These are phyloP conservation scores for Kuraishia piskuri DNA, from an alignment of 805 yeast species.

Conservation along the genomic window DNA sequence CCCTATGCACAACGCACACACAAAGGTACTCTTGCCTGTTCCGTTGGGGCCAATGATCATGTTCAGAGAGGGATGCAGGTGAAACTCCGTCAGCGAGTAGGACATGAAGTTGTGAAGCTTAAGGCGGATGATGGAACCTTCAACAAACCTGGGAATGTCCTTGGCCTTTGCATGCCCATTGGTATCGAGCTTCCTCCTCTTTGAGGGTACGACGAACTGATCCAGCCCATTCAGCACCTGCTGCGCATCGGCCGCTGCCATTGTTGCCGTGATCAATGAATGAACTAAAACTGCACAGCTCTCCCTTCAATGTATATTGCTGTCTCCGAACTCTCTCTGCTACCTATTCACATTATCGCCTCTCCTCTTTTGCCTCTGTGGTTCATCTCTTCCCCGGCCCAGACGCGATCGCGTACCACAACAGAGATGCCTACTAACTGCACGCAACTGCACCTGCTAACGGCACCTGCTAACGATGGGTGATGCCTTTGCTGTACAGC, in stretches of 20 bases:
- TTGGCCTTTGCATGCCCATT: slow-evolving; percentile 5
- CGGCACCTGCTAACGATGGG: too few species aligned
- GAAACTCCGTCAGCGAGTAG: slow-evolving; percentile 59
- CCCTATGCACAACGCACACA: slow-evolving; percentile 87
- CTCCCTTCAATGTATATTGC: neutral
- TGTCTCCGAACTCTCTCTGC: too few species aligned
- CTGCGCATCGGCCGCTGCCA: neutral
- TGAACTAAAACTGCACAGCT: too few species aligned
- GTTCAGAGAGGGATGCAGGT: slow-evolving; percentile 74
- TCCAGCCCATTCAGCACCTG: neutral
- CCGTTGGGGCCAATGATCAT: slow-evolving; percentile 97
- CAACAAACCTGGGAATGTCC: slow-evolving; percentile 23
- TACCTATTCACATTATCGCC: too few species aligned
- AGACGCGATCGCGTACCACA: slow-evolving; percentile 1
- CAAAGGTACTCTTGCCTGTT: slow-evolving; percentile 87
- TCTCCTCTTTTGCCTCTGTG: neutral
- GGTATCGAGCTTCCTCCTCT: slow-evolving; percentile 9
- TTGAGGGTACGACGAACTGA: slow-evolving; percentile 8
- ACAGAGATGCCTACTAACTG: slow-evolving; percentile 4
- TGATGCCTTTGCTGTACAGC: too few species aligned
- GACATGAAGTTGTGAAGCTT: slow-evolving; percentile 59
- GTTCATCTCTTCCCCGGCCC: neutral
- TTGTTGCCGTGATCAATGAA: neutral
- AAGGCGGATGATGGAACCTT: slow-evolving; percentile 42
- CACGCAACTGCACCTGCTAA: neutral